phyloP scores from a whole-genome alignment of 352 stramenopile species.

The Phytophthora lateralis region DNA sequence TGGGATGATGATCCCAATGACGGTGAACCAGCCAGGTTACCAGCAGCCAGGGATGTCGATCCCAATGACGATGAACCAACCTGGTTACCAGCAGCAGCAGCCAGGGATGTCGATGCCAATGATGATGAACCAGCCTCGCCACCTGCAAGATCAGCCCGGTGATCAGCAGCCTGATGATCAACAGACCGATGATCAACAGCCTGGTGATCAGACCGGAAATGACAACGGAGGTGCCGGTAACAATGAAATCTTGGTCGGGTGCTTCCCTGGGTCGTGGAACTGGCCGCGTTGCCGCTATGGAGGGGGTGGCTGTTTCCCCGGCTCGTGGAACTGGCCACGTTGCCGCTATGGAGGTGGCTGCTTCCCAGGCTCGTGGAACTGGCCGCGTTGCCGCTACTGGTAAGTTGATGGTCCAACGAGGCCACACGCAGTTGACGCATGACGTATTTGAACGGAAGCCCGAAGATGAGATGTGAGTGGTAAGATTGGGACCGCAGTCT shows the following conservation, averaged over 20 bases:
- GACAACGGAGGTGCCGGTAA: slow-evolving; percentile 5
- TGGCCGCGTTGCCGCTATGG: slow-evolving; percentile 27
- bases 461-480: not conserved
- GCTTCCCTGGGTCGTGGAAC: slow-evolving; percentile 23
- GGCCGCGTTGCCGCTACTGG: slow-evolving; percentile 12
- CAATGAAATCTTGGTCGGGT: slow-evolving; percentile 7
- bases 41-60: too few species aligned
- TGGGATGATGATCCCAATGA: too few species aligned
- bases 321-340: slow-evolving; percentile 21
- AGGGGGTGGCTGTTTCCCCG: slow-evolving; percentile 14
- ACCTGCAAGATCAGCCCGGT: too few species aligned
- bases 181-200: not conserved
- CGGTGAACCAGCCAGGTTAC: too few species aligned
- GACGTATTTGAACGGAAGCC: not conserved
- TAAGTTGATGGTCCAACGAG: not conserved
- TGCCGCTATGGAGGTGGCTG: slow-evolving; percentile 12
- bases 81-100: too few species aligned
- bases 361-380: slow-evolving; percentile 10
- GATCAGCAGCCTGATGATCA: not conserved
- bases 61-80: too few species aligned
- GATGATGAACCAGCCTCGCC: too few species aligned
- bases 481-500: not conserved
- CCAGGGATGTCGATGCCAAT: too few species aligned
- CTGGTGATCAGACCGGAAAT: not conserved
- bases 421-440: not conserved